phyloP scores from a whole-genome alignment of 1,139 yeast genomes.

The Hyphopichia fennica region DNA sequence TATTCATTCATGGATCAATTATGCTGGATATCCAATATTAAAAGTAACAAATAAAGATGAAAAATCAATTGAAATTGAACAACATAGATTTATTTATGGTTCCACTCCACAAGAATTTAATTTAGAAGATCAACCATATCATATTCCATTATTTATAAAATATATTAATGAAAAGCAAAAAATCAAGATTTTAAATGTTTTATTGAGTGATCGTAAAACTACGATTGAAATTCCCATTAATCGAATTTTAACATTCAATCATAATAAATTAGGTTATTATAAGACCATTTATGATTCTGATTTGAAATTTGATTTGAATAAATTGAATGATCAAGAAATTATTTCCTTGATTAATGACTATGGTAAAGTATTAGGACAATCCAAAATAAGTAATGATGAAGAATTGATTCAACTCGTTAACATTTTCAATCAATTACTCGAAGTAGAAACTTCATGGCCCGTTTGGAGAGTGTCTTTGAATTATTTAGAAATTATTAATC shows the following conservation, averaged over 20 bases:
- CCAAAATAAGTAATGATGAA: slow-evolving; percentile 15
- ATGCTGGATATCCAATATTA: slow-evolving; percentile 60
- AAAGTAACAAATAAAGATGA: slow-evolving; percentile 31
- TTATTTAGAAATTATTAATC: slow-evolving; percentile 32
- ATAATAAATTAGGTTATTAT: slow-evolving; percentile 49
- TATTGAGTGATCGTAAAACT: slow-evolving; percentile 50
- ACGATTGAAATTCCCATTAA: slow-evolving; percentile 29
- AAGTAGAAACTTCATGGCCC: slow-evolving; percentile 20
- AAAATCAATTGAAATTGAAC: slow-evolving; percentile 41
- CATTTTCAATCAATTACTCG: slow-evolving; percentile 24
- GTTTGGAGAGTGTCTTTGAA: slow-evolving; percentile 32
- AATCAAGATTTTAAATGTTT: slow-evolving; percentile 34
- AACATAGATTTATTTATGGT: slow-evolving; percentile 48
- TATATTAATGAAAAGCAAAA: slow-evolving; percentile 22
- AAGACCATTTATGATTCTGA: slow-evolving; percentile 26
- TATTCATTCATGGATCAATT: slow-evolving; percentile 58
- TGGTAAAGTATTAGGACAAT: slow-evolving; percentile 28
- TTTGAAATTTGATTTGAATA: slow-evolving; percentile 21
- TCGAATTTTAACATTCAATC: slow-evolving; percentile 35
- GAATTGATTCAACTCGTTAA: slow-evolving; percentile 30
- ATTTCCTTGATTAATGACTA: slow-evolving; percentile 38
- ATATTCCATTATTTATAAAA: slow-evolving; percentile 53
- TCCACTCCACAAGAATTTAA: slow-evolving; percentile 20
- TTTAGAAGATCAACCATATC: slow-evolving; percentile 48
- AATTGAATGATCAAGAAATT: slow-evolving; percentile 28